phyloP scores from a whole-genome alignment of 768 basidiomycete species.

The Suillus tomentosus region DNA sequence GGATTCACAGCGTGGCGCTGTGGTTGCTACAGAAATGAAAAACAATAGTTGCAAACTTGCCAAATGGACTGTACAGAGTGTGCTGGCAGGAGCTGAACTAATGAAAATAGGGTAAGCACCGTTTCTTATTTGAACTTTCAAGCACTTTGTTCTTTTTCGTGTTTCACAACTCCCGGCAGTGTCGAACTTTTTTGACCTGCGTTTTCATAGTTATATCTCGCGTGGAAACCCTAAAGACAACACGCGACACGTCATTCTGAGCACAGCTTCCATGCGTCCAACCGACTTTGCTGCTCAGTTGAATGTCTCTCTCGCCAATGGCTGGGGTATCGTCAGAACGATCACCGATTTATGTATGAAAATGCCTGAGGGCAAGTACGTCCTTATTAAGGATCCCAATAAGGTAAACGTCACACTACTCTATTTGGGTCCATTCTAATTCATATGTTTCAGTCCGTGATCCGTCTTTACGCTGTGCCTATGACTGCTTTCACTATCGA shows the following conservation, averaged over 20 bases:
- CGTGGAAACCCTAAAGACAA: slow-evolving; percentile 93
- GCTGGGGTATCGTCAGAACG: slow-evolving; percentile 98
- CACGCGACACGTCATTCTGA: slow-evolving; percentile 93
- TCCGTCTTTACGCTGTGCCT: slow-evolving; percentile 94
- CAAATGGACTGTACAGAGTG: slow-evolving; percentile 94
- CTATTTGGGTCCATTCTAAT: slow-evolving; percentile 16
- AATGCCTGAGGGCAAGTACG: slow-evolving; percentile 97
- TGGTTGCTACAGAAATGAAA: slow-evolving; percentile 99
- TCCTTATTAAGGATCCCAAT: slow-evolving; percentile 97
- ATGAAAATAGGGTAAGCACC: slow-evolving; percentile 92
- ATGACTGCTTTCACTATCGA: slow-evolving; percentile 80
- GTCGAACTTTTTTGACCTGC: slow-evolving; percentile 6
- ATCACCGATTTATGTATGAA: slow-evolving; percentile 94
- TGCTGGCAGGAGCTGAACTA: slow-evolving; percentile 91
- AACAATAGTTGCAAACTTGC: slow-evolving; percentile 98
- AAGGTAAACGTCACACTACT: slow-evolving; percentile 56
- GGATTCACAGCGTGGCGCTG: slow-evolving; percentile 94
- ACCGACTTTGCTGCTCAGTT: slow-evolving; percentile 93
- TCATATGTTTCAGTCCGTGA: slow-evolving; percentile 67
- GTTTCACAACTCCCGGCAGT: slow-evolving; percentile 14
- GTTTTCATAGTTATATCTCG: slow-evolving; percentile 78
- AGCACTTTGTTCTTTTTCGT: neutral
- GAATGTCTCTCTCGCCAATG: slow-evolving; percentile 92
- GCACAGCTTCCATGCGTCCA: slow-evolving; percentile 93
- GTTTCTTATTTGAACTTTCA: neutral